Evolutionary conservation across 2,329 filamentous ascomycete species (phyloP), one percentile per base, ranked within the genome.

Genomic region (Fusarium brevicatenulatum): DNA sequence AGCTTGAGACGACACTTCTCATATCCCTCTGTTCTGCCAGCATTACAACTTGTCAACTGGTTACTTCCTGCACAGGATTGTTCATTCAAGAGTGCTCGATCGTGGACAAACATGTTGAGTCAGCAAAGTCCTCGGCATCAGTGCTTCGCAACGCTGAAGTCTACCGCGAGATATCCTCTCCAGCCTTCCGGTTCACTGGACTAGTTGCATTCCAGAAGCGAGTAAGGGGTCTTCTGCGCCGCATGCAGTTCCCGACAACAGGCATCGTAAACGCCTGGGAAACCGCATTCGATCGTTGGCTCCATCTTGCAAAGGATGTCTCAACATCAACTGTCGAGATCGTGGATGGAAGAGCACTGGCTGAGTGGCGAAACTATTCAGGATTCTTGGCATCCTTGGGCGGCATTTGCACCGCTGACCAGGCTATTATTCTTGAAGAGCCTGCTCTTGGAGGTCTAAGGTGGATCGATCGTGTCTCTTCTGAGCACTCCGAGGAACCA

Each of bases 221-320:
- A 44, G 85, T 91, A 37, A 86, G 91, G 49, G 85, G 85, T 18
- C 84, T 92, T 37, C 78, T 92, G 28, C 84, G 89, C 30, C 86
- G 86, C 53, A 88, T 92, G 82, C 86, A 88, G 54, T 87, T 87
- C 71, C 91, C 91, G 25, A 91, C 89, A 16, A 83, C 84, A n/a
- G 90, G 90, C n/a, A 91, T 93, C 58, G 81, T 93, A 34, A 86
- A 87, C 63, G 90, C 91, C 6, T 93, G 91, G 91, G 90, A 91
- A 74, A 84, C 85, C 23, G 89, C 90, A 3, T 92, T 92, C 73
- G 87, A 91, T 36, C 86, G 86, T 63, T 93, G 91, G 91, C 84
- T 91, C 25, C 85, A 88, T 67, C 82, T 92, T 11, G 91, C 89
- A 13, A 90, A 89, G 72, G 88, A 91, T 58, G 86, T 92, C 15